Evolutionary conservation across 139 green algal genomes (phyloP).

Genomic region (Tetradesmus obliquus): DNA sequence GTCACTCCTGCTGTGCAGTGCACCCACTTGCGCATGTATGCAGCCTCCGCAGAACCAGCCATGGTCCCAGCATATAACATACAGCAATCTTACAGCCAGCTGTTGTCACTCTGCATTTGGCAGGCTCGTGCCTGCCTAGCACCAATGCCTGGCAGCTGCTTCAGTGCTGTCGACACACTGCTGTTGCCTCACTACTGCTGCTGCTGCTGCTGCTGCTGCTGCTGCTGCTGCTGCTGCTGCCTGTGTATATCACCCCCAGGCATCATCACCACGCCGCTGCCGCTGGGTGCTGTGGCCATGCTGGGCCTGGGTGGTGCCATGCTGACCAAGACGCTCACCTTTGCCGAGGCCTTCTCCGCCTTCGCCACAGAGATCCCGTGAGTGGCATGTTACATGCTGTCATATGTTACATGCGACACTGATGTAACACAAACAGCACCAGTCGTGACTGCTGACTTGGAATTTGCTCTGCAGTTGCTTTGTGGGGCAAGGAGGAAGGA

Average conservation of each 20-base stretch:
- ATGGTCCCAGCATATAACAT: too few relatives aligned
- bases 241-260: conserved; percentile 40
- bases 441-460: not conserved
- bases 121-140: too few relatives aligned
- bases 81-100: too few relatives aligned
- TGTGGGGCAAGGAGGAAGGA: too few relatives aligned
- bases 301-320: conserved; percentile 95
- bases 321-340: conserved; percentile 96
- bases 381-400: conserved; percentile 40
- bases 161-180: not conserved
- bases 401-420: not conserved
- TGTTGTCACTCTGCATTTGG: too few relatives aligned
- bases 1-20: too few relatives aligned
- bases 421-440: not conserved
- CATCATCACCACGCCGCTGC: conserved; percentile 97
- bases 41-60: too few relatives aligned
- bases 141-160: not conserved
- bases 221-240: too few relatives aligned
- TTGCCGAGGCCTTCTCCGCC: conserved; percentile 95
- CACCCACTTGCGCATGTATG: too few relatives aligned
- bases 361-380: conserved; percentile 97
- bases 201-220: too few relatives aligned
- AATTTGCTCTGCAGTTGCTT: not conserved
- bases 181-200: too few relatives aligned
- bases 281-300: conserved; percentile 97